These are phyloP conservation scores for Whalleya microplaca DNA, from an alignment of 2,329 filamentous ascomycete species.

Conservation along the genomic window DNA sequence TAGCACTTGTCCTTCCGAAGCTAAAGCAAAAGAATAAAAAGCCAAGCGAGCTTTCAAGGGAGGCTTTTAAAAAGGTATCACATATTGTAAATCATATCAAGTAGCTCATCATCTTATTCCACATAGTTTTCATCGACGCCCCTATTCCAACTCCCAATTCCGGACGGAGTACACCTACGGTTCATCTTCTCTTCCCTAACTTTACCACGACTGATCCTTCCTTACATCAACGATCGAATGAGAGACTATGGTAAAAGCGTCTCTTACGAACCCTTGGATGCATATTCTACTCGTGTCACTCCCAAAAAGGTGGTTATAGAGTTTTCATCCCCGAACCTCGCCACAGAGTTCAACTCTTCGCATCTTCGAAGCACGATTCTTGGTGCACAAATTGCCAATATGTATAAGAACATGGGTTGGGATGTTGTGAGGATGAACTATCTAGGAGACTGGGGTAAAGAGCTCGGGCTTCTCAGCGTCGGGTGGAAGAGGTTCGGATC, in stretches of 20 bases:
- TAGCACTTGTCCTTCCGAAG: conserved; percentile 38
- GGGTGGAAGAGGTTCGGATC: conserved; percentile 69
- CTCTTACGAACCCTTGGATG: not conserved
- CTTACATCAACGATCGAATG: conserved; percentile 61
- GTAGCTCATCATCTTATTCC: not conserved
- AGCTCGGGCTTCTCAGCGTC: conserved; percentile 65
- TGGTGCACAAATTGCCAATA: conserved; percentile 67
- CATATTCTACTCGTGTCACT: conserved; percentile 24
- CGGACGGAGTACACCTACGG: conserved; percentile 62
- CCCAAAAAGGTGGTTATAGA: conserved; percentile 62
- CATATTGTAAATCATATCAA: not conserved
- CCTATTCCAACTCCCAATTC: conserved; percentile 57
- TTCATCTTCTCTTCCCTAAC: conserved; percentile 67
- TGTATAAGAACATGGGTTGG: conserved; percentile 69
- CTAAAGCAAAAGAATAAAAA: conserved; percentile 30
- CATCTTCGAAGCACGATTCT: conserved; percentile 74
- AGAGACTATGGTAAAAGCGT: conserved; percentile 58
- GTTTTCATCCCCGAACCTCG: conserved; percentile 76
- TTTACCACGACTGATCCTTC: conserved; percentile 60
- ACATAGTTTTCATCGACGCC: conserved; percentile 59
- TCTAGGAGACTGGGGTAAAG: conserved; percentile 75
- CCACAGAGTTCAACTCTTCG: conserved; percentile 71
- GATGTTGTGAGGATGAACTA: conserved; percentile 72
- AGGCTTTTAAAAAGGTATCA: conserved; percentile 26
- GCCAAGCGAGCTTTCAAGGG: conserved; percentile 18